Evolutionary conservation across 1,284 basidiomycete genomes (phyloP).

Genomic region (Phlebopus sp.): DNA sequence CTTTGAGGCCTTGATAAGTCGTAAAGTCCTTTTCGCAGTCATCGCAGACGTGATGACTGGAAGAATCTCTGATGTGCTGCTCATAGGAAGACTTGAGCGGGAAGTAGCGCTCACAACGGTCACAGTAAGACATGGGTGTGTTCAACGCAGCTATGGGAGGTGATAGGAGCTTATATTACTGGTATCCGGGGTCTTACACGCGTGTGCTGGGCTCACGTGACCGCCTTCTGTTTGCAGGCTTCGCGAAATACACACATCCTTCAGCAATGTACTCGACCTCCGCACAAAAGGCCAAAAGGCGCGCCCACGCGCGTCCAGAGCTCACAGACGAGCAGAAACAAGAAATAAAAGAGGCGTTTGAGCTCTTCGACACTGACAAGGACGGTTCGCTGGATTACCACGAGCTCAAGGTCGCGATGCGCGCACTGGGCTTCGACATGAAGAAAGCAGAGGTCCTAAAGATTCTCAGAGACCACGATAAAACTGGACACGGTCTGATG

Average conservation of each 20-base stretch:
- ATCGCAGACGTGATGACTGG: slow-evolving; percentile 20
- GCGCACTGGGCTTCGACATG: slow-evolving; percentile 95
- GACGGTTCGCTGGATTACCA: slow-evolving; percentile 97
- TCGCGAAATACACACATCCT: not conserved
- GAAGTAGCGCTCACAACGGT: slow-evolving; percentile 20
- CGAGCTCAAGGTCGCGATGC: slow-evolving; percentile 98
- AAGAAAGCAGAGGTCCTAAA: slow-evolving; percentile 99
- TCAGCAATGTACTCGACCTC: slow-evolving; percentile 63
- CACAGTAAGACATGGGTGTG: slow-evolving; percentile 19
- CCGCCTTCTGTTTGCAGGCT: slow-evolving; percentile 2
- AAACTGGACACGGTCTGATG: slow-evolving; percentile 87
- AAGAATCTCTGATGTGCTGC: slow-evolving; percentile 25
- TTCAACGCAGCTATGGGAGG: no score
- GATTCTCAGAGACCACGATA: slow-evolving; percentile 90
- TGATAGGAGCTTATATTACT: not conserved
- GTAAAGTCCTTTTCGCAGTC: slow-evolving; percentile 21
- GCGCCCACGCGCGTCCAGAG: slow-evolving; percentile 70
- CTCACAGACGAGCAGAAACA: slow-evolving; percentile 94
- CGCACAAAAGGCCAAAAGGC: slow-evolving; percentile 72
- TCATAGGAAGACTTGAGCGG: slow-evolving; percentile 6
- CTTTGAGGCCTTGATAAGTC: slow-evolving; percentile 13
- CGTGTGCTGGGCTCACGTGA: slow-evolving; percentile 27
- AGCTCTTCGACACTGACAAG: slow-evolving; percentile 98
- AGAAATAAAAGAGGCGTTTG: slow-evolving; percentile 98
- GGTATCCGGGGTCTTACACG: slow-evolving; percentile 29